Conservation (phyloP, 305 asterid species). For the Caryopteris hybrid region DNA sequence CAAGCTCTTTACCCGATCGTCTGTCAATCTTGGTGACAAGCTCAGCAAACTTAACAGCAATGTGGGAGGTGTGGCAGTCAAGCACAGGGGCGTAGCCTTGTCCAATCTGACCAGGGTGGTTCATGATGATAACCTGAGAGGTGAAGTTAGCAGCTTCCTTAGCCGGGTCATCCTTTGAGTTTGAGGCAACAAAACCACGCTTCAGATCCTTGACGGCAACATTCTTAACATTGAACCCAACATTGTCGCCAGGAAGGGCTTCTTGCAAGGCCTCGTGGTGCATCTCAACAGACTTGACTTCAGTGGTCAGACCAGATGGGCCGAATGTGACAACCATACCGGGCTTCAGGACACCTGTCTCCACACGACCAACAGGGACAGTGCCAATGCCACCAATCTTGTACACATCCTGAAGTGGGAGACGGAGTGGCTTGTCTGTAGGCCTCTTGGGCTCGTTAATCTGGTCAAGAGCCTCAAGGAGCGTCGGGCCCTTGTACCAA, state of each 20-base stretch:
- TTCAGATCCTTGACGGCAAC: conserved; percentile 50
- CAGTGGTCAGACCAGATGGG: conserved; percentile 47
- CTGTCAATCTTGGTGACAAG: conserved; percentile 44
- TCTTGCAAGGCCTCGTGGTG: conserved; percentile 38
- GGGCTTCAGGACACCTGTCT: conserved; percentile 1
- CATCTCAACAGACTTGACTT: conserved; percentile 47
- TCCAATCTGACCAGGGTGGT: conserved; percentile 29
- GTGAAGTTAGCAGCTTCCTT: conserved; percentile 23
- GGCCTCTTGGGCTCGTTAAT: conserved; percentile 44
- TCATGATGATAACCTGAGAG: conserved; percentile 28
- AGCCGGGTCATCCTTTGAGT: conserved; percentile 21
- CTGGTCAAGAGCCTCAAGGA: conserved; percentile 44
- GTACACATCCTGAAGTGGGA: conserved; percentile 29
- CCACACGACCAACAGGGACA: conserved; percentile 6
- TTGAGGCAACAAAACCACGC: conserved; percentile 48
- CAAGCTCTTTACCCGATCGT: conserved; percentile 37
- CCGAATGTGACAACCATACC: conserved; percentile 41
- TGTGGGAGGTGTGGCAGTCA: conserved; percentile 28
- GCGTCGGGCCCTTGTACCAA: conserved; percentile 55
- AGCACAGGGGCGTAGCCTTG: conserved; percentile 20
- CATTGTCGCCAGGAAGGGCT: conserved; percentile 33
- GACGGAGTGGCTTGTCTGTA: conserved; percentile 46
- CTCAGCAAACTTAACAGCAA: conserved; percentile 39
- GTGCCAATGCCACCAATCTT: conserved; percentile 5
- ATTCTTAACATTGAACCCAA: conserved; percentile 48